Base-by-base conservation (phyloP, 2,329 filamentous ascomycete species). In the Trichoderma sp. region DNA sequence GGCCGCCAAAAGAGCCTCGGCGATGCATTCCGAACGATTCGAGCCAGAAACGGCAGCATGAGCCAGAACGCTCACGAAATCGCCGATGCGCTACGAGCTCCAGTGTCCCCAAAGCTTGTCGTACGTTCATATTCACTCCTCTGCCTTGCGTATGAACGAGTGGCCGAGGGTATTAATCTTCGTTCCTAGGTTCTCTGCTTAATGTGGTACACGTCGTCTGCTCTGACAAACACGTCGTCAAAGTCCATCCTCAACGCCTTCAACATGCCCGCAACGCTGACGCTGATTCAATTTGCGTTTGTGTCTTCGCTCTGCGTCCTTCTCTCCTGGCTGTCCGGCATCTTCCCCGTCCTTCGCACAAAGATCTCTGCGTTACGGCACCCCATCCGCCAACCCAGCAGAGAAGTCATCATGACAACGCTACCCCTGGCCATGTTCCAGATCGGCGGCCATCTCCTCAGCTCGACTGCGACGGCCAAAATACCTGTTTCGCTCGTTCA, bases 401-500 rank as follows among this genome's bases (percentile, higher is more conserved):
- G 86, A 73, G 93, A 97, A 66, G 90, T 98, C 54, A 90, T 99
- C 74, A 85, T 85, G 75, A 95, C 93, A 1, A 97, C 95, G 0
- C 84, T 98, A n/a, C 96, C 96, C 21, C 84, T 99, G 39, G 95
- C 96, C 1, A 86, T 91, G 32, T 99, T 99, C 79, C 94, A 97
- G 79, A 92, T 99, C 63, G 91, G 91, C 43, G 96, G 96, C 5
- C 96, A 99, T 80, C 91, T 99, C 51, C 84, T 98, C 55, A 97
- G 93, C 79, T 97, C 95, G 6, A 96, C 94, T 72, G 95, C 96
- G 32, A 99, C 95, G 37, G 91, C 93, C 61, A 92, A 94, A 78
- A 98, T 99, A 66, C 95, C 96, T 0, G 96, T 99, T 1, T 98
- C 96, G 7, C 86, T 99, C 43, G 96, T 99, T 4, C 96, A 99